phyloP scores from a whole-genome alignment of 257 asterid species.

The Knoxia roxburghii region DNA sequence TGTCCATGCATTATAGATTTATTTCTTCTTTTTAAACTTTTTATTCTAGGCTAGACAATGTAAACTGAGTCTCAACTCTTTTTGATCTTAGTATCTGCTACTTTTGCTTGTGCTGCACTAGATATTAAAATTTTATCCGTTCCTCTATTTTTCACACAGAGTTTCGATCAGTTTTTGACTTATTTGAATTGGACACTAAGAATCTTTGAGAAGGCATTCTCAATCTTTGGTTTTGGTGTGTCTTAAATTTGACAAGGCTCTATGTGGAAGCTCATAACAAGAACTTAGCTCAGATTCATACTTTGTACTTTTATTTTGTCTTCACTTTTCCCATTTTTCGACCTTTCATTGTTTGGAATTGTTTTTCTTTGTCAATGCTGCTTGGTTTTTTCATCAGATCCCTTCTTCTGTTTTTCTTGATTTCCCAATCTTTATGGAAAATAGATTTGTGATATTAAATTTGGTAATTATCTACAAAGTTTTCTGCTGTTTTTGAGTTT shows the following conservation, averaged over 20 bases:
- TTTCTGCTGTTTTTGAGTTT: slow-evolving; percentile 9
- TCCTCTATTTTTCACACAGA: not conserved
- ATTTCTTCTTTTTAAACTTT: not conserved
- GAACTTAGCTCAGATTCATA: not conserved
- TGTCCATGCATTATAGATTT: not conserved
- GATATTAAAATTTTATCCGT: not conserved
- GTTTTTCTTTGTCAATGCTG: not conserved
- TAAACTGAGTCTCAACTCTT: not conserved
- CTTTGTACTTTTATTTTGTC: no score
- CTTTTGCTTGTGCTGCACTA: not conserved
- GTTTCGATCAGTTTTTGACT: not conserved
- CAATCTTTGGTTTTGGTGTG: not conserved
- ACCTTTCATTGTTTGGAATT: not conserved
- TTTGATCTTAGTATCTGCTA: not conserved
- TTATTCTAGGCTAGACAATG: not conserved
- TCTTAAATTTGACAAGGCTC: not conserved
- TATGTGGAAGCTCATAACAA: not conserved
- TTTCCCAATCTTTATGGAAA: not conserved
- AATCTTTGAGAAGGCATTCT: not conserved
- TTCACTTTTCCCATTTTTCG: not conserved
- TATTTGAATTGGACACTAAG: not conserved
- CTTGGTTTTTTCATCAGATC: not conserved
- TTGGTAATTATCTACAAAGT: slow-evolving; percentile 2
- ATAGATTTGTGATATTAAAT: not conserved
- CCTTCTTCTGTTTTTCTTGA: not conserved